Evolutionary conservation across 495 filamentous ascomycete species (phyloP), one percentile per base, ranked within the genome.

Genomic region (Poronia punctata): DNA sequence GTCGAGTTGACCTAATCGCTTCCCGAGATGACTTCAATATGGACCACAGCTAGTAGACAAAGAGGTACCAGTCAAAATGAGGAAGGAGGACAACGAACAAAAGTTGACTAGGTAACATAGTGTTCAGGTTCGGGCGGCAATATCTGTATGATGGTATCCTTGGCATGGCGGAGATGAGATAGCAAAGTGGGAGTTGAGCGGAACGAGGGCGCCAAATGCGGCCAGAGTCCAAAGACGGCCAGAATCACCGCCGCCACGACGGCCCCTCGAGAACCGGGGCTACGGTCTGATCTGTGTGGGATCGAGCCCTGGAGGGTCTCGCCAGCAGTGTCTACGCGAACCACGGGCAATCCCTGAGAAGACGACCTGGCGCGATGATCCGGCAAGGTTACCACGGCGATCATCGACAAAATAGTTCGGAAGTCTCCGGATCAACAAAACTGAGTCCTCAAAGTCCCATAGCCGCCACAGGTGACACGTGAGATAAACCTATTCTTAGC

Each of bases 1-100:
- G 42, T 21, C 24, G 16, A 30, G 30, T 40, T 46, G 16, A 16
- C 44, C 20, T 30, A 34, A 39, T 10, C 22, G 35, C n/a, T n/a
- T 25, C n/a, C 17, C 24, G 20, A 17, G 9, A 32, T 3, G 25
- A 20, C 15, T 41, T 41, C 23, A 9, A 42, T 26, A 17, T 20
- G 20, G 15, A 29, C 10, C 23, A 22, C 11, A 8, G 27, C 6
- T 27, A 9, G 20, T 26, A 36, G 22, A 31, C 15, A 35, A 7
- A 4, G 7, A 24, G 22, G 11, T 16, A 26, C 37, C 32, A 40
- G 22, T 35, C 36, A 30, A n/a, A 35, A 46, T 35, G 30, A 25
- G 42, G 35, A 39, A 39, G 42, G 42, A 40, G 41, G n/a, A n/a
- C 29, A 17, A 46, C 35, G 30, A 16, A 23, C 16, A 21, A 9